phyloP scores from a whole-genome alignment of 2,329 filamentous ascomycete species.

The Nigrospora osmanthi region DNA sequence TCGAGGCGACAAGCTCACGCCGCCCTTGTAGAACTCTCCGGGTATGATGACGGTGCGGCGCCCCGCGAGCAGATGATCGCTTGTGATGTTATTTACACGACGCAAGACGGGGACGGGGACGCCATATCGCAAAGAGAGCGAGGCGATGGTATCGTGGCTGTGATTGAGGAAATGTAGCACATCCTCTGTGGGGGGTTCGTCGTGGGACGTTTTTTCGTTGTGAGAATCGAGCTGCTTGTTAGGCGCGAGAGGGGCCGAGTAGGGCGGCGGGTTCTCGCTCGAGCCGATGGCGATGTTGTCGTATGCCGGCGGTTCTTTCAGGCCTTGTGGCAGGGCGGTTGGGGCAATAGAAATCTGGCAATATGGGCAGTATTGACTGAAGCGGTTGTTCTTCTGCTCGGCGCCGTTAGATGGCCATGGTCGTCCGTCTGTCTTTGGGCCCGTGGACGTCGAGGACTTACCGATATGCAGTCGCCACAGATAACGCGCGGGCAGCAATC shows the following conservation, averaged over 20 bases:
- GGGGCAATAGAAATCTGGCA: constrained; percentile 64
- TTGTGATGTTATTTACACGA: constrained; percentile 59
- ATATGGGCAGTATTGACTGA: constrained; percentile 62
- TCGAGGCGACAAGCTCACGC: constrained; percentile 58
- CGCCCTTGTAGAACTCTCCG: constrained; percentile 58
- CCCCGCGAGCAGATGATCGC: constrained; percentile 63
- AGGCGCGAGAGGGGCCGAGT: constrained; percentile 20
- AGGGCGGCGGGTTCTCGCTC: constrained; percentile 27
- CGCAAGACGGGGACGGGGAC: constrained; percentile 58
- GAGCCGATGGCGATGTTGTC: constrained; percentile 24
- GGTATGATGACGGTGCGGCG: constrained; percentile 66
- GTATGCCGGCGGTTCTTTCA: constrained; percentile 64
- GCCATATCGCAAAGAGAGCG: constrained; percentile 63
- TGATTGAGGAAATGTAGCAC: constrained; percentile 70
- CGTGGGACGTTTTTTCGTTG: constrained; percentile 20
- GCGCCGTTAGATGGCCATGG: neutral
- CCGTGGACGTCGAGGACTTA: constrained; percentile 16
- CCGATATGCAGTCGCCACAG: constrained; percentile 62
- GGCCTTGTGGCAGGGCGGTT: constrained; percentile 49
- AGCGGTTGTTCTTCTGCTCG: constrained; percentile 56
- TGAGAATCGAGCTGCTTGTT: constrained; percentile 3
- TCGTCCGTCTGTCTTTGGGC: neutral
- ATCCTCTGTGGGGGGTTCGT: constrained; percentile 42
- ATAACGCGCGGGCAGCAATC: constrained; percentile 65
- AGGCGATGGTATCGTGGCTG: constrained; percentile 56